Base-by-base conservation (phyloP, 768 basidiomycete species). In the Kondoa subrosea region DNA sequence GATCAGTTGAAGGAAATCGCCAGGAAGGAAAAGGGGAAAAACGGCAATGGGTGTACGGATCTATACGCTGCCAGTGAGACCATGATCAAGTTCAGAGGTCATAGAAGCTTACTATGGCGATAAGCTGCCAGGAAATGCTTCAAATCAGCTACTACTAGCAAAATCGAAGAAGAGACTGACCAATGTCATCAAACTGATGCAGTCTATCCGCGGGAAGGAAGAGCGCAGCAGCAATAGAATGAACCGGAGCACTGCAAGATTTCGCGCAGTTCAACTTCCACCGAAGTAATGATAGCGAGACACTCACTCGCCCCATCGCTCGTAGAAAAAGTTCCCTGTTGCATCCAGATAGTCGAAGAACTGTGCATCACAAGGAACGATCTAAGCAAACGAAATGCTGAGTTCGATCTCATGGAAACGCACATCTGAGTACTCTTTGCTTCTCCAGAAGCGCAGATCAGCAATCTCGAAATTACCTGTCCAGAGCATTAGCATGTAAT, bases 171-270 rank as follows among this genome's bases (percentile, higher is more conserved):
- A 25, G 30, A 63, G 33, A 34, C 30, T 71, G 67, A 32, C 50
- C 60, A 27, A 71, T 71, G 34, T 71, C 70, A 71, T 87, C 84
- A 80, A 93, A 93, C 79, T 89, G 92, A 76, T 93, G 88, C 60
- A 97, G 85, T 76, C 90, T 86, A 17, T 88, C 85, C 75, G 89
- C 91, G 75, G 82, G 83, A 0, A 89, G 87, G 72, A 96, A 89
- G 12, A 97, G 80, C 0, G 92, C 87, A 0, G 87, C 91, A 56
- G 87, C 93, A 67, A 97, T 90, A 67, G 85, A 88, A 74, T 91
- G 88, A 2, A 90, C 83, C 0, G 88, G 88, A 0, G 92, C 93
- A 78, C 66, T 3, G 12, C 21, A 2, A 26, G 31, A 3, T 25
- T 3, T 30, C 12, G 27, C 21, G 16, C 21, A 21, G 12, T 1